Evolutionary conservation across 768 basidiomycete species (phyloP).

Genomic region (Mycena capillaripes): DNA sequence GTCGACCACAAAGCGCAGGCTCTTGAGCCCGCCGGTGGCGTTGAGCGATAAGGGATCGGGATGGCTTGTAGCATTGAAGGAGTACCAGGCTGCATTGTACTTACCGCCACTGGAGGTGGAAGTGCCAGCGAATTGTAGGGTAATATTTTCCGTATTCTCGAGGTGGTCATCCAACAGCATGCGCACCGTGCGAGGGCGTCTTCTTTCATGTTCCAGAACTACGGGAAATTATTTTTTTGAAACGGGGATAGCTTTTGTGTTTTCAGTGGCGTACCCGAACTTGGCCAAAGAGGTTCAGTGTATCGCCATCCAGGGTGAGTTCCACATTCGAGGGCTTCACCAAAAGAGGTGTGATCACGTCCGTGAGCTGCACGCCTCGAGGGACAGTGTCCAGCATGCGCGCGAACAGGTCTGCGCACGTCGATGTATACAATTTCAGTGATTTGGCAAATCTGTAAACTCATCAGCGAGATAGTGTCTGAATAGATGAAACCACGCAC

Average conservation of each 20-base stretch:
- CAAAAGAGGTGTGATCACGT: not conserved
- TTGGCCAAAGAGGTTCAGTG: not conserved
- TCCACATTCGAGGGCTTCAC: not conserved
- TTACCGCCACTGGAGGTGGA: not conserved
- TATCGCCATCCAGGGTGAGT: not conserved
- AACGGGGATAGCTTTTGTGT: too few species aligned
- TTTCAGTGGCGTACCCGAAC: not conserved
- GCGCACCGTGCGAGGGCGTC: not conserved
- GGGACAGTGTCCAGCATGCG: slow-evolving; percentile 14
- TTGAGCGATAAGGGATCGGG: not conserved
- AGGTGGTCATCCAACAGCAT: slow-evolving; percentile 16
- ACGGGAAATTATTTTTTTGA: not conserved
- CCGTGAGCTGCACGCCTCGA: slow-evolving; percentile 3
- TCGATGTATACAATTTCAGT: not conserved
- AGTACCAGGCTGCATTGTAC: not conserved
- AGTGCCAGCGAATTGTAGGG: not conserved
- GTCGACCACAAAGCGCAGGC: slow-evolving; percentile 5
- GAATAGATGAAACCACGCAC: slow-evolving; percentile 28
- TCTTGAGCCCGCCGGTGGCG: not conserved
- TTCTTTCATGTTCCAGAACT: slow-evolving; percentile 15
- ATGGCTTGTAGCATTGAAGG: too few species aligned
- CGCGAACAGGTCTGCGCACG: slow-evolving; percentile 12
- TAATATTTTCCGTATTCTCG: not conserved
- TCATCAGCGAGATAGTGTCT: too few species aligned
- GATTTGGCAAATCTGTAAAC: slow-evolving; percentile 7